Evolutionary conservation across 2,329 filamentous ascomycete species (phyloP).

Genomic region (Pseudofabraea citricarpa): DNA sequence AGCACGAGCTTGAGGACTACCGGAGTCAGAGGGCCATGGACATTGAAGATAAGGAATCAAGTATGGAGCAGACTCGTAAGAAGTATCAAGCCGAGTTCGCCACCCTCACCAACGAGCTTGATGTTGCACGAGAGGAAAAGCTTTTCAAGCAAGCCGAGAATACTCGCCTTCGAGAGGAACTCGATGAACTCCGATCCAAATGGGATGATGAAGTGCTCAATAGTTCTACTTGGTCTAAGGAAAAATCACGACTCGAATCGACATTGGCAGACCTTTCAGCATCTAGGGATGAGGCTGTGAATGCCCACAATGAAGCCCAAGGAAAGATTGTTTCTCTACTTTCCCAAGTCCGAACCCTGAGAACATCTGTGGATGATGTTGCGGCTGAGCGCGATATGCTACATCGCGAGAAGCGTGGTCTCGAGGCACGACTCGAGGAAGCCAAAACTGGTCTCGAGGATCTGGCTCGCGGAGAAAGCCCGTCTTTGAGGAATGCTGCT

Average conservation of each 20-base stretch:
- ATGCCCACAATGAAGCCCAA: conserved; percentile 92
- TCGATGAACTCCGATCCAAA: conserved; percentile 90
- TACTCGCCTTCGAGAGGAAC: conserved; percentile 83
- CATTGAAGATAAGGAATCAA: conserved; percentile 92
- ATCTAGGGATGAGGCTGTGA: conserved; percentile 89
- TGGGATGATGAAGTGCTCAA: conserved; percentile 99
- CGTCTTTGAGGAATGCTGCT: conserved; percentile 84
- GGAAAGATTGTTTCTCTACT: conserved; percentile 86
- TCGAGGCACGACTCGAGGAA: conserved; percentile 81
- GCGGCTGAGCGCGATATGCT: conserved; percentile 80
- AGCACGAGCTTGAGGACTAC: conserved; percentile 97
- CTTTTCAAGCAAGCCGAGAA: conserved; percentile 85
- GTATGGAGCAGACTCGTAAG: conserved; percentile 93
- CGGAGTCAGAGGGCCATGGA: conserved; percentile 91
- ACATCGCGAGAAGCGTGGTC: conserved; percentile 81
- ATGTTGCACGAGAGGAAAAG: conserved; percentile 85
- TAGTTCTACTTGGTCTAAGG: conserved; percentile 96
- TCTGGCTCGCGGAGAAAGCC: conserved; percentile 77
- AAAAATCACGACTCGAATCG: conserved; percentile 87
- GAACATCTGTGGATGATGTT: conserved; percentile 80
- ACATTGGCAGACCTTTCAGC: conserved; percentile 83
- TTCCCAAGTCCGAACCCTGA: conserved; percentile 80
- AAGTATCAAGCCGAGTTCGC: conserved; percentile 96
- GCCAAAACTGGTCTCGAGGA: conserved; percentile 86
- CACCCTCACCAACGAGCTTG: conserved; percentile 83